A percentile compares a stretch with the other conserved stretches of the same genome.
phyloP scores from a whole-genome alignment of 192 early-diverging fungal species.

The Coemansia sp. region DNA sequence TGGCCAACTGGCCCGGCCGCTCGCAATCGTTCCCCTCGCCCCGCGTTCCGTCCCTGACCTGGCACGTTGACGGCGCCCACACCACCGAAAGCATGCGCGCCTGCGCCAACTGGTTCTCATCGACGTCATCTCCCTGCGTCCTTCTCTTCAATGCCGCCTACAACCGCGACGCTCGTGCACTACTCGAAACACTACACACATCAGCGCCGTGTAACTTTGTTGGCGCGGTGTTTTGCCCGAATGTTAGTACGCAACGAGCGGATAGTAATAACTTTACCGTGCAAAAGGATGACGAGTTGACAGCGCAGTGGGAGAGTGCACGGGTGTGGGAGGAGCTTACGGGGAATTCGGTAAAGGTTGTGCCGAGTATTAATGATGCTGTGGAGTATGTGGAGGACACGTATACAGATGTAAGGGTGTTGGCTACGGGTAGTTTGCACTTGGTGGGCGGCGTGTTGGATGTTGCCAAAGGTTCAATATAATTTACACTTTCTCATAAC shows the following conservation, averaged over 20 bases:
- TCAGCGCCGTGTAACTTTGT: slow-evolving; percentile 27
- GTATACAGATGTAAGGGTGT: slow-evolving; percentile 53
- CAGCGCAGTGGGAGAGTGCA: slow-evolving; percentile 63
- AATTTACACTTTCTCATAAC: neutral
- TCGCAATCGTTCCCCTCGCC: slow-evolving; percentile 66
- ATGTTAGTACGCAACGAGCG: slow-evolving; percentile 56
- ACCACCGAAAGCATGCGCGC: slow-evolving; percentile 82
- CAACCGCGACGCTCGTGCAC: slow-evolving; percentile 60
- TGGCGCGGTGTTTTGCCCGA: slow-evolving; percentile 80
- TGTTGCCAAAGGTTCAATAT: slow-evolving; percentile 41
- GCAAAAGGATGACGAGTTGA: slow-evolving; percentile 57
- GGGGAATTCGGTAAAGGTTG: slow-evolving; percentile 25
- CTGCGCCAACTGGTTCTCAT: slow-evolving; percentile 57
- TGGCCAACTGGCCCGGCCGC: slow-evolving; percentile 85
- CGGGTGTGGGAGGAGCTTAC: slow-evolving; percentile 58
- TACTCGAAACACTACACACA: slow-evolving; percentile 69
- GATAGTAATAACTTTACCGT: slow-evolving; percentile 78
- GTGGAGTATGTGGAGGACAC: slow-evolving; percentile 56
- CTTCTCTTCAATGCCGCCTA: slow-evolving; percentile 90
- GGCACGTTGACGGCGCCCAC: slow-evolving; percentile 95
- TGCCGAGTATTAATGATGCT: slow-evolving; percentile 66
- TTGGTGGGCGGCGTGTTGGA: slow-evolving; percentile 83
- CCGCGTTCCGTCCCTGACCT: slow-evolving; percentile 56
- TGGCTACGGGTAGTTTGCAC: slow-evolving; percentile 92
- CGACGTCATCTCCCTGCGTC: slow-evolving; percentile 40